Percentiles rank a stretch among this genome's conserved stretches.
These are phyloP conservation scores for Acmispon strigosus DNA, from an alignment of 306 rosid species.

Conservation along the genomic window DNA sequence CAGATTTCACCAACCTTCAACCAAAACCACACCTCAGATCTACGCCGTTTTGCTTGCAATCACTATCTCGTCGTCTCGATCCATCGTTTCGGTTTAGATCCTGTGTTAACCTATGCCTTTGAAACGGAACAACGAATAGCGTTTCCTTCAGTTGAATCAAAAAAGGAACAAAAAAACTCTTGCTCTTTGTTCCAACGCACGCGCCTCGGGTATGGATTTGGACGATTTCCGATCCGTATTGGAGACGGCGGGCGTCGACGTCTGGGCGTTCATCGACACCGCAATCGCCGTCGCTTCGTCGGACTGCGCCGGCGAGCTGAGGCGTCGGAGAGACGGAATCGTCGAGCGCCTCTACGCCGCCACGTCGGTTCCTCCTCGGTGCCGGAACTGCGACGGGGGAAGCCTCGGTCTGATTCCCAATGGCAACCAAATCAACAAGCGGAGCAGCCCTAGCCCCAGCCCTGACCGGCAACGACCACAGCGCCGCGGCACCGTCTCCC, in stretches of 20 bases:
- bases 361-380: conserved; percentile 24
- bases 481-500: conserved; percentile 34
- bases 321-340: conserved; percentile 68
- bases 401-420: not conserved
- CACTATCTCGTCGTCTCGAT: conserved; percentile 15
- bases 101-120: not conserved
- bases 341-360: conserved; percentile 65
- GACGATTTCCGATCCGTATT: conserved; percentile 79
- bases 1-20: not conserved
- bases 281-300: conserved; percentile 72
- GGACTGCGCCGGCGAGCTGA: conserved; percentile 58
- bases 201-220: conserved; percentile 50
- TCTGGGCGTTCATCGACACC: conserved; percentile 77
- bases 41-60: conserved; percentile 13
- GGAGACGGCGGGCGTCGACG: conserved; percentile 74
- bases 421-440: conserved; percentile 22
- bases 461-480: conserved; percentile 8
- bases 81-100: conserved; percentile 16
- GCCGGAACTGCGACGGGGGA: conserved; percentile 42
- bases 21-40: conserved; percentile 35
- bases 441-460: conserved; percentile 22
- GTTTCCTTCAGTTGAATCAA: not conserved
- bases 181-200: not conserved
- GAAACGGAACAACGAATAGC: conserved; percentile 5
- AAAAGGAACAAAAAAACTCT: not conserved